Base-by-base conservation (phyloP, 2,329 filamentous ascomycete species). In the Truncatella angustata region DNA sequence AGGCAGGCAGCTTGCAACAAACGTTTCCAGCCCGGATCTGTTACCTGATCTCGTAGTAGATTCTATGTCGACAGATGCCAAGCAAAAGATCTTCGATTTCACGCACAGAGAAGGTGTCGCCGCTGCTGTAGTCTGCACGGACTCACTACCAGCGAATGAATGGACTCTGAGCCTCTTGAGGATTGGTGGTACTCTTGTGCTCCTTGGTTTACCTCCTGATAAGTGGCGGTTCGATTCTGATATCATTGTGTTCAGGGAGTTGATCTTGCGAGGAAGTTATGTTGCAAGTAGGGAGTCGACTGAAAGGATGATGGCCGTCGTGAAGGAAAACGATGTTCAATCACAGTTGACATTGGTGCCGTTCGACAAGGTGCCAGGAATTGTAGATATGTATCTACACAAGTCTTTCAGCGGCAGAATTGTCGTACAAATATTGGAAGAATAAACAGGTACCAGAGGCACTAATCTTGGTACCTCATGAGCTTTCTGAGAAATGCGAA, bases 141-240 rank as follows among this genome's bases (percentile, higher is more conserved):
- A 69, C 39, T 66, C 61, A 0, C 42, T 70, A 9, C 50, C 53
- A 0, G 66, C 63, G 9, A 69, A 66, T 42, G 53, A 57, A 3
- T 69, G 66, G 67, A 58, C 66, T 1, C 52, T 68, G 9, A 52
- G 44, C 6, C 51, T 63, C 2, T 56, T 70, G 12, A 53, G 66
- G 5, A 59, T 67, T 11, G 64, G 63, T 4, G 67, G 66, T 2
- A 58, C 56, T 0, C 54, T 67, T 51, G 66, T 63, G 0, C 55
- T 64, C 3, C 57, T 69, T 4, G 67, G 67, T 4, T 52, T 70
- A 11, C 67, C 67, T 1, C 53, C 63, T 1, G 58, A 68, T 2
- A 52, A 54, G n/a, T 69, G 63, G 65, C 58, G 61, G 21, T 68
- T 70, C 40, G 67, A 70, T 49, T 51, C 66, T 0, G 56, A 55